Base-by-base conservation (phyloP, 2,329 filamentous ascomycete species). In the Tolypocladium ovalisporum region DNA sequence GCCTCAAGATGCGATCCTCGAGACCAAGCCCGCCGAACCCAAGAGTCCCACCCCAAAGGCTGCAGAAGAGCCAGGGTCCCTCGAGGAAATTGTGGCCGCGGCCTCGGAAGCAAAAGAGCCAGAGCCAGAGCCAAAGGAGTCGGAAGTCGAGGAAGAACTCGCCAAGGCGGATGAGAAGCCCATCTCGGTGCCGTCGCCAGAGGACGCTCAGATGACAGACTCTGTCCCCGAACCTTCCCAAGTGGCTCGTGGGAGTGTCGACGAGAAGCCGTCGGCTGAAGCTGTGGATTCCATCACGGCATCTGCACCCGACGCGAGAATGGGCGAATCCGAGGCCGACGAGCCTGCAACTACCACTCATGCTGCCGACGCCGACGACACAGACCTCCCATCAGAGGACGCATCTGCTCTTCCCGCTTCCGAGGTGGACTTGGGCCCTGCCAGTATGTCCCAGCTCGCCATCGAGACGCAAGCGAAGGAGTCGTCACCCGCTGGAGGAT, bases 401-500 rank as follows among this genome's bases (percentile, higher is more conserved):
- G 40, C 57, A 15, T 65, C 66, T 10, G 60, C 57, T n/a, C 60
- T 59, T 1, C 64, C 69, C 6, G 62, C 61, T 24, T 71, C 65
- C 6, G 74, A 76, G 32, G 64, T 68, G 32, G 71, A 72, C 42
- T 60, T 71, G 4, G 68, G 71, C 6, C 67, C 71, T 19, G 66
- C 69, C 19, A 71, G 70, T 60, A 64, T 75, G 55, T 75, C 72
- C 2, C 70, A 75, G 56, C 67, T 73, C 39, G 70, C 70, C 17
- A 70, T 73, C 40, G 75, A 75, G 44, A 62, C 66, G 4, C 67
- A 71, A 6, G 70, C 71, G 19, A 63, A 64, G 13, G 63, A 62
- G 15, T 62, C 63, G 13, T 64, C 70, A 2, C 63, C 65, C 6
- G 58, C 64, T 27, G 62, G 67, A 27, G 61, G 67, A 3, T 67